Evolutionary conservation across 495 filamentous ascomycete genomes (phyloP).

Genomic region (Lophiostoma macrostomum): DNA sequence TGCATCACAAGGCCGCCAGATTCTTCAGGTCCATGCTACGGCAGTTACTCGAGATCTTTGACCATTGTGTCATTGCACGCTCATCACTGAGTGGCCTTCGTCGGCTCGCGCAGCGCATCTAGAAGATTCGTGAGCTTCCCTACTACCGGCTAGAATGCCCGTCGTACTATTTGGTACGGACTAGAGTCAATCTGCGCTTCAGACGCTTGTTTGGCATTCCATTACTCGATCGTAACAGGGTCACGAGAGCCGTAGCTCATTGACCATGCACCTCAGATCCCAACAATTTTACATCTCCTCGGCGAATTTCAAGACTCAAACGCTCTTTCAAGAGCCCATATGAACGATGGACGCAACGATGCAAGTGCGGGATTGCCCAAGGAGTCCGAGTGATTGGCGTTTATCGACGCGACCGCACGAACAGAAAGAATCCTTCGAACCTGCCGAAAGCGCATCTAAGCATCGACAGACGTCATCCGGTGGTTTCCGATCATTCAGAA

Average conservation of each 20-base stretch:
- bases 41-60: background rate
- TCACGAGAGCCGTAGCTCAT: slow-evolving; percentile 1
- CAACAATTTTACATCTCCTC: slow-evolving; percentile 4
- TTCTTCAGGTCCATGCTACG: too few relatives aligned
- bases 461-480: slow-evolving; percentile 5
- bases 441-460: too few relatives aligned
- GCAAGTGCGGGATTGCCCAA: too few relatives aligned
- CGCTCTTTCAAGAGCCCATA: too few relatives aligned
- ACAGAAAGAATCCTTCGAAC: too few relatives aligned
- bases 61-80: background rate
- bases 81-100: too few relatives aligned
- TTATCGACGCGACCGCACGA: background rate
- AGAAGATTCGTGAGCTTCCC: background rate
- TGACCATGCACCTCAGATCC: background rate
- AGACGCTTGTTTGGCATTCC: slow-evolving; percentile 7
- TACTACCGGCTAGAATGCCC: background rate
- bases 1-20: too few relatives aligned
- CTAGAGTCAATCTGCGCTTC: slow-evolving; percentile 4
- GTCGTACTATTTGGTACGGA: slow-evolving; percentile 7
- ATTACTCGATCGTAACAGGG: slow-evolving; percentile 33
- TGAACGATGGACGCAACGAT: too few relatives aligned
- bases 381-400: background rate
- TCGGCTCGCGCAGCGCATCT: background rate
- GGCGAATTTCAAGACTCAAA: too few relatives aligned
- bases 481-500: too few relatives aligned